Conservation (phyloP, 768 basidiomycete species). For the Tulasnella sp. region DNA sequence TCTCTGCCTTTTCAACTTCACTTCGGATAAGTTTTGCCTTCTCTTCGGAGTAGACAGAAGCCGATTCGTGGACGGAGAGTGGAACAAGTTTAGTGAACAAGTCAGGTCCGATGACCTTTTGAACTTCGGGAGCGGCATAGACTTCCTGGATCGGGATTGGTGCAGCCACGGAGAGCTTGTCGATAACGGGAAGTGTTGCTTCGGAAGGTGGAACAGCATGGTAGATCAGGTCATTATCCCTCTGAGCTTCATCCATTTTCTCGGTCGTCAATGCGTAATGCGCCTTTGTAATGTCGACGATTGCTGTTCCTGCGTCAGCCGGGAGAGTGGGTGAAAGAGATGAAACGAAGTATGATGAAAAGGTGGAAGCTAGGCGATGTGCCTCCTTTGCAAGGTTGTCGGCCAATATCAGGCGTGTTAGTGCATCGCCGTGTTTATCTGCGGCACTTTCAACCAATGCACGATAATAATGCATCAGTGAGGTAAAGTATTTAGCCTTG, state of each 20-base stretch:
- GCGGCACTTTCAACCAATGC: slow-evolving; percentile 61
- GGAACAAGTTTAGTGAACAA: slow-evolving; percentile 81
- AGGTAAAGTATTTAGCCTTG: slow-evolving; percentile 82
- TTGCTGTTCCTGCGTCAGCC: slow-evolving; percentile 65
- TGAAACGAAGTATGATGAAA: slow-evolving; percentile 56
- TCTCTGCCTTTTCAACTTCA: slow-evolving; percentile 79
- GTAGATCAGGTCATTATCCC: slow-evolving; percentile 96
- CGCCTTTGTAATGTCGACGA: slow-evolving; percentile 71
- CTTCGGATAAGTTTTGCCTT: slow-evolving; percentile 87
- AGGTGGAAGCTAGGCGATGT: slow-evolving; percentile 48
- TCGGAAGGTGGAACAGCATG: slow-evolving; percentile 74
- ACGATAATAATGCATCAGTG: slow-evolving; percentile 78
- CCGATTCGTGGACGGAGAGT: slow-evolving; percentile 88
- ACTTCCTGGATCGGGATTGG: slow-evolving; percentile 91
- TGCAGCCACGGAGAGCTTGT: slow-evolving; percentile 68
- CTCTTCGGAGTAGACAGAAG: slow-evolving; percentile 94
- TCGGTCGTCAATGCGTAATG: slow-evolving; percentile 69
- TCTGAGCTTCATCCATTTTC: slow-evolving; percentile 55
- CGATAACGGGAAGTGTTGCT: slow-evolving; percentile 66
- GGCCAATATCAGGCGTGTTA: slow-evolving; percentile 65
- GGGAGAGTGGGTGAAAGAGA: slow-evolving; percentile 72
- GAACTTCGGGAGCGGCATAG: slow-evolving; percentile 79
- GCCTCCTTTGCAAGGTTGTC: slow-evolving; percentile 78
- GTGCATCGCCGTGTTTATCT: slow-evolving; percentile 73
- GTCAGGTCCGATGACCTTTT: slow-evolving; percentile 87